Base-by-base conservation (phyloP, 257 asterid genomes). In the Solanum corneliomulleri region DNA sequence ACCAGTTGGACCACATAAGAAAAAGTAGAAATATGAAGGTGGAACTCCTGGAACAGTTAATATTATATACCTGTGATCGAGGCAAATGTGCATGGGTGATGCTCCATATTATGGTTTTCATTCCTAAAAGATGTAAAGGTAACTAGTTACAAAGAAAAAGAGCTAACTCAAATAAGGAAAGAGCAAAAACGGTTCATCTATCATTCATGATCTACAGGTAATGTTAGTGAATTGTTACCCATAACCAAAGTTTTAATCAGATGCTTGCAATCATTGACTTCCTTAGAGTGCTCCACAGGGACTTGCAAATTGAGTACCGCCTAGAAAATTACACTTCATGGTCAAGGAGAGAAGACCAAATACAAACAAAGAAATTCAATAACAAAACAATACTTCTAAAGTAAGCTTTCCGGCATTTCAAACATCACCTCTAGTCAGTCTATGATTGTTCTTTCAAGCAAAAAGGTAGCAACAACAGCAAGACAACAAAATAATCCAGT, bases 61-160 rank as follows among this genome's bases (percentile, higher is more conserved):
- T 47, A 56, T 21, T 47, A 81, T 88, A 89, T 88, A 96, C 99
- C 98, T 97, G 99, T 69, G 99, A 94, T 85, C 99, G 94, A 52
- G 99, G 99, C 76, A 94, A 86, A 91, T 97, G 99, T 83, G 99
- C 96, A 92, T 97, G 99, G 85, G 99, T 97, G 89, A 97, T 97
- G 92, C 99, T 96, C 99, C 99, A 97, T 87, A 95, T 92, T 68
- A 97, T 97, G 83, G 99, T 97, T 94, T 96, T 97, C 99, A 97
- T 97, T 90, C 99, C 99, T 97, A 92, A 90, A 88, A 14, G 69
- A 70, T 29, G 33, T 74, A 90, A 86, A 60, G 74, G 86, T 81
- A 29, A 82, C 68, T 49, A 81, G 69, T 49, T 33, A 81, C 85
- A 58, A 74, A 11, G 68, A 72, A 47, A 35, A 44, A 21, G 82